These are phyloP conservation scores for Dinochytrium kinnereticum DNA, from an alignment of 371 early-diverging fungal species.

Conservation along the genomic window DNA sequence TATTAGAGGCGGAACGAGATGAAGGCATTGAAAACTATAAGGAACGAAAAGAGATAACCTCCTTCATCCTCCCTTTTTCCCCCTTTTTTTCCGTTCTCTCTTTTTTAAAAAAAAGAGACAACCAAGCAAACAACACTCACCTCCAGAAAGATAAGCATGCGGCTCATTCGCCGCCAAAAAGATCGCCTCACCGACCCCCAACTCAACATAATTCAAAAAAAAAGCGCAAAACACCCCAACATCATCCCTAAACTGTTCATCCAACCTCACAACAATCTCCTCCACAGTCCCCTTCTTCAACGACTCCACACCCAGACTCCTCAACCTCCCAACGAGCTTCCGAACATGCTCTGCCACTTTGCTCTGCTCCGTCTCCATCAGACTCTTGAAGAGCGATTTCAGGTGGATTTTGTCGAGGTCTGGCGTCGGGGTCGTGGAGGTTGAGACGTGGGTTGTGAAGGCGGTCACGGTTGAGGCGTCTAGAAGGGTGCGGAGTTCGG, in stretches of 20 bases:
- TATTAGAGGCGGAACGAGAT: no score
- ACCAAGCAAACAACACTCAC: conserved; percentile 48
- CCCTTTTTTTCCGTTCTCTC: no score
- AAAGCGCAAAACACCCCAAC: conserved; percentile 89
- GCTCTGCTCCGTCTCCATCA: conserved; percentile 69
- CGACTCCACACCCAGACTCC: not conserved
- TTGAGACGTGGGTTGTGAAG: conserved; percentile 21
- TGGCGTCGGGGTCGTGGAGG: conserved; percentile 23
- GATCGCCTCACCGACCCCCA: conserved; percentile 89
- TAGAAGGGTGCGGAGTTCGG: conserved; percentile 76
- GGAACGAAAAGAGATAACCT: no score
- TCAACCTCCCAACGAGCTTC: conserved; percentile 59
- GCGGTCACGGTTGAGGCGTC: conserved; percentile 48
- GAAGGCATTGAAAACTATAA: no score
- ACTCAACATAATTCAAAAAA: conserved; percentile 81
- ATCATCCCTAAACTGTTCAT: conserved; percentile 89
- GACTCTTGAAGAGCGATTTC: conserved; percentile 66
- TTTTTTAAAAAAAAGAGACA: conserved; percentile 4
- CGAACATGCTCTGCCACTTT: conserved; percentile 59
- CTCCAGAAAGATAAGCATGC: conserved; percentile 95
- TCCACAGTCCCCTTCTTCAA: conserved; percentile 38
- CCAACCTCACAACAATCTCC: conserved; percentile 75
- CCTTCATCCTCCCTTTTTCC: no score
- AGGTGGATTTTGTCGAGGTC: conserved; percentile 64
- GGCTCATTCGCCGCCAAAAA: conserved; percentile 97